phyloP scores from a whole-genome alignment of 164 flowering plant species.

The Santalum album region DNA sequence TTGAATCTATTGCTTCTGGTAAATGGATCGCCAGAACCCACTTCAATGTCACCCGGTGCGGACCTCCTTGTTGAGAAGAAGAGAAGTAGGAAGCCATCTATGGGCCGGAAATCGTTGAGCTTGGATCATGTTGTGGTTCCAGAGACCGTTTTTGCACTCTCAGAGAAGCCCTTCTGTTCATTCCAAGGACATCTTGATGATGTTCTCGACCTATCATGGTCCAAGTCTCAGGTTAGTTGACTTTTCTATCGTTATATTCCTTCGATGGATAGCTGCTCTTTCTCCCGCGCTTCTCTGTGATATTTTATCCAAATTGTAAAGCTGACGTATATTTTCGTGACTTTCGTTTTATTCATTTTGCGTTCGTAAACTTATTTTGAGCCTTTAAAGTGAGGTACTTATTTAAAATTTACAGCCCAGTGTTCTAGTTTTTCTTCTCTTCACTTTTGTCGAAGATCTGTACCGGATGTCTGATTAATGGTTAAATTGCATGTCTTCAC shows the following conservation, averaged over 20 bases:
- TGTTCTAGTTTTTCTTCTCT: too few species aligned
- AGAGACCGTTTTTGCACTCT: constrained; percentile 73
- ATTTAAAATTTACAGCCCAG: too few species aligned
- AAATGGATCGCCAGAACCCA: constrained; percentile 77
- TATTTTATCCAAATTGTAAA: too few species aligned
- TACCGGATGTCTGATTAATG: too few species aligned
- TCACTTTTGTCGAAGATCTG: too few species aligned
- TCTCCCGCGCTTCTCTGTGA: too few species aligned
- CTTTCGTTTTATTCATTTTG: too few species aligned
- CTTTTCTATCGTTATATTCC: background rate
- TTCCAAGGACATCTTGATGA: constrained; percentile 83
- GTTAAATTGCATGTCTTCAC: too few species aligned
- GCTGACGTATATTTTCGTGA: too few species aligned
- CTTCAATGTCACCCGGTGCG: constrained; percentile 32
- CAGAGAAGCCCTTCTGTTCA: constrained; percentile 85
- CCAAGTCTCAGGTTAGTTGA: constrained; percentile 80
- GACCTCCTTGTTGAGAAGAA: constrained; percentile 54
- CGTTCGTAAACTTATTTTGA: too few species aligned
- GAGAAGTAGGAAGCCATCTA: constrained; percentile 63
- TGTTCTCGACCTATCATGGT: constrained; percentile 97
- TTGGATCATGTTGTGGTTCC: constrained; percentile 65
- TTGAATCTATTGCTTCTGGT: constrained; percentile 31
- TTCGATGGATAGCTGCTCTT: too few species aligned
- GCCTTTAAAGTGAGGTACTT: too few species aligned
- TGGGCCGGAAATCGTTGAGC: constrained; percentile 67